Evolutionary conservation across 306 rosid species (phyloP).

Genomic region (Fragaria vesca): DNA sequence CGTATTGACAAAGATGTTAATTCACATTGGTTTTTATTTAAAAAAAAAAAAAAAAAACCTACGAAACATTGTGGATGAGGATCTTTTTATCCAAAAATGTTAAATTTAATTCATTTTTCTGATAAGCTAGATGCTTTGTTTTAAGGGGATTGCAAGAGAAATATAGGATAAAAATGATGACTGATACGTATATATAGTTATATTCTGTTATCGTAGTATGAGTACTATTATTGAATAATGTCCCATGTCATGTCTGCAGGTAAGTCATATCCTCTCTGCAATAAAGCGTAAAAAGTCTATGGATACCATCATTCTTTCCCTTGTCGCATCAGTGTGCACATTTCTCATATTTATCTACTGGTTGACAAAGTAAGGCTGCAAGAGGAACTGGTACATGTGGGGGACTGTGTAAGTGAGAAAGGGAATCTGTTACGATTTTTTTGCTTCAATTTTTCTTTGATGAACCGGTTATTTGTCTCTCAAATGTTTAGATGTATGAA

Average conservation of each 20-base stretch:
- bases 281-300: slow-evolving; percentile 88
- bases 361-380: slow-evolving; percentile 67
- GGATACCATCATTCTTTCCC: slow-evolving; percentile 88
- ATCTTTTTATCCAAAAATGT: no score
- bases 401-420: slow-evolving; percentile 13
- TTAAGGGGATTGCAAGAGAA: neutral
- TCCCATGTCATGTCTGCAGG: slow-evolving; percentile 46
- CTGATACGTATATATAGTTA: neutral
- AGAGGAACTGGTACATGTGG: slow-evolving; percentile 2
- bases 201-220: neutral
- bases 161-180: neutral
- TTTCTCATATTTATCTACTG: slow-evolving; percentile 87
- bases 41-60: neutral
- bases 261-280: slow-evolving; percentile 68
- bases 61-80: no score
- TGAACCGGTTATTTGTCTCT: slow-evolving; percentile 4
- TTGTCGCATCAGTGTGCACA: slow-evolving; percentile 86
- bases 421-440: neutral
- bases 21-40: neutral
- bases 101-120: neutral
- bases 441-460: neutral
- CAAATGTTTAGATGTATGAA: neutral
- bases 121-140: neutral
- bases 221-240: slow-evolving; percentile 14
- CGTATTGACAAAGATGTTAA: neutral